A percentile compares a stretch with the other conserved stretches of the same genome.
Conservation (phyloP, 2,329 filamentous ascomycete species). For the Paramyrothecium sp. region DNA sequence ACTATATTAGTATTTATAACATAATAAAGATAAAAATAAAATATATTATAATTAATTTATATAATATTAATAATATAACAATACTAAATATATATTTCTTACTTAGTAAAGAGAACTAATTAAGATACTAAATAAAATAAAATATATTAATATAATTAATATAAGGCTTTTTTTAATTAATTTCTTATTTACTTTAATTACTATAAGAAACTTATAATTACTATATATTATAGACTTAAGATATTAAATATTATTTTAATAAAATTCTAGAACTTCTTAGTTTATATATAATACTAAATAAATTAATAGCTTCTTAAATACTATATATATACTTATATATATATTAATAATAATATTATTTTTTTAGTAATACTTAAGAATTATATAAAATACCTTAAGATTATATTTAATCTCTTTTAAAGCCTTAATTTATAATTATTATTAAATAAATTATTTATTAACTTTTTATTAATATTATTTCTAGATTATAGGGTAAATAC, state of each 20-base stretch:
- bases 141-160: background rate
- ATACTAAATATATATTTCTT: conserved; percentile 2
- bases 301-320: background rate
- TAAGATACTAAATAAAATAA: conserved; percentile 1
- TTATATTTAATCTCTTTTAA: background rate
- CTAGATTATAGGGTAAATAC: background rate
- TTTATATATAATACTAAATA: background rate
- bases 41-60: conserved; percentile 3
- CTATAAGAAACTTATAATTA: background rate
- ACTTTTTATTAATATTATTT: background rate
- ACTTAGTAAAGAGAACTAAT: conserved; percentile 1
- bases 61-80: conserved; percentile 3
- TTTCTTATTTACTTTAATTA: background rate
- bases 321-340: background rate
- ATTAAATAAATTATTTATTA: background rate
- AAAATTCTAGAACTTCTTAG: background rate
- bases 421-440: background rate
- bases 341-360: background rate
- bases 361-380: background rate
- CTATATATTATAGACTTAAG: background rate
- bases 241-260: background rate
- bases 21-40: conserved; percentile 2
- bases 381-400: background rate
- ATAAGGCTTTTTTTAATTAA: background rate
- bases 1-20: conserved; percentile 2